phyloP scores from a whole-genome alignment of 306 rosid species.

The Prunus armeniaca region DNA sequence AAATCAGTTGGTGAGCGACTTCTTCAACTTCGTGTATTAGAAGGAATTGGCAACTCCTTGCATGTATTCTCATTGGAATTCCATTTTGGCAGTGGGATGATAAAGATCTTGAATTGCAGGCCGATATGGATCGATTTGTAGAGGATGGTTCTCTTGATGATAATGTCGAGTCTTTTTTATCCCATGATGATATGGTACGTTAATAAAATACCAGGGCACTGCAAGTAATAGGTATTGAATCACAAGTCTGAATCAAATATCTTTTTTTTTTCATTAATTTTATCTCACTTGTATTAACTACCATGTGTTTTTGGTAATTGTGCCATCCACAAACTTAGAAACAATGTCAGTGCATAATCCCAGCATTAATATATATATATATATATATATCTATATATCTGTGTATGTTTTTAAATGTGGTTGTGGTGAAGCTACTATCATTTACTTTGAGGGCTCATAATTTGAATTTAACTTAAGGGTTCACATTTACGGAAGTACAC shows the following conservation, averaged over 20 bases:
- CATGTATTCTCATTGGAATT: slow-evolving; percentile 73
- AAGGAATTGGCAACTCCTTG: slow-evolving; percentile 59
- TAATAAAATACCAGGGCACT: neutral
- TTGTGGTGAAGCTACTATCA: neutral
- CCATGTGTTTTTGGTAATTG: neutral
- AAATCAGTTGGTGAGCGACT: slow-evolving; percentile 83
- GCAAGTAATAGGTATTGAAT: neutral
- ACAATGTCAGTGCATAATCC: neutral
- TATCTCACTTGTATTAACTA: neutral
- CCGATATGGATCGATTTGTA: slow-evolving; percentile 93
- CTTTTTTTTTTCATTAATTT: neutral
- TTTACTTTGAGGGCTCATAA: slow-evolving; percentile 19
- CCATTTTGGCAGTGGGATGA: slow-evolving; percentile 99
- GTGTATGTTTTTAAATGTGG: neutral
- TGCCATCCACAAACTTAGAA: neutral
- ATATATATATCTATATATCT: too few relatives aligned
- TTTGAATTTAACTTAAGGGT: slow-evolving; percentile 51
- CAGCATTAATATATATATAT: too few relatives aligned
- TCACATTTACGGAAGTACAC: slow-evolving; percentile 67
- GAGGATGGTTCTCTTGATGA: slow-evolving; percentile 97
- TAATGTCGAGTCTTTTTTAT: slow-evolving; percentile 93
- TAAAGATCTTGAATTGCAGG: slow-evolving; percentile 99
- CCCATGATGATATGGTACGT: slow-evolving; percentile 77
- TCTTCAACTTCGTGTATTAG: slow-evolving; percentile 22
- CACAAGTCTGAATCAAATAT: neutral